A percentile compares a stretch with the other conserved stretches of the same genome.
These are phyloP conservation scores for Incumbomyces delicatus DNA, from an alignment of 2,329 filamentous ascomycete species.

Conservation along the genomic window DNA sequence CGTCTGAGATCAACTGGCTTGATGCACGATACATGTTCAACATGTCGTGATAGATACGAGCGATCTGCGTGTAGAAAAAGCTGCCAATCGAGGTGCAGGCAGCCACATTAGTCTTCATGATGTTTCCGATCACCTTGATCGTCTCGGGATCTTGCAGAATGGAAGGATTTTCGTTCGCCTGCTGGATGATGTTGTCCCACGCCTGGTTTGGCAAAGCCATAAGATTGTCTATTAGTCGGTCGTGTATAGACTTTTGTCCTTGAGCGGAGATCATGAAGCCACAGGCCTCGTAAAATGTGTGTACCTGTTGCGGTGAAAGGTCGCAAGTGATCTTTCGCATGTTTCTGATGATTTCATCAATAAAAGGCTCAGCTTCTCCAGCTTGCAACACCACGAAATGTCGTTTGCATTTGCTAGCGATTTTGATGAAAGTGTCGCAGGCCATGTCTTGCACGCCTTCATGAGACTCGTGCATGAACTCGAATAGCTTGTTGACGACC, in stretches of 20 bases:
- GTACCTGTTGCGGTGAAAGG: constrained; percentile 89
- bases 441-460: constrained; percentile 99
- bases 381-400: constrained; percentile 96
- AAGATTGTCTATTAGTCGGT: constrained; percentile 78
- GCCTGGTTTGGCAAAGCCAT: constrained; percentile 91
- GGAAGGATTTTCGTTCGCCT: constrained; percentile 72
- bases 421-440: constrained; percentile 99
- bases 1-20: constrained; percentile 91
- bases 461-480: constrained; percentile 99
- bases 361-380: constrained; percentile 89
- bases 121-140: constrained; percentile 97
- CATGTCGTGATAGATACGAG: constrained; percentile 96
- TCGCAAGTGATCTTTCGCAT: constrained; percentile 95
- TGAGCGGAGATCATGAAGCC: constrained; percentile 99
- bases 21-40: constrained; percentile 97
- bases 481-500: constrained; percentile 97
- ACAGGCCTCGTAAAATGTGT: constrained; percentile 98
- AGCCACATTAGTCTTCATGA: constrained; percentile 99
- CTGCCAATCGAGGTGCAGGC: constrained; percentile 91
- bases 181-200: constrained; percentile 89
- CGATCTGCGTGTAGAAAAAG: constrained; percentile 97
- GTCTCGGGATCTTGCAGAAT: constrained; percentile 87
- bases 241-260: constrained; percentile 87
- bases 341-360: constrained; percentile 94
- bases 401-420: constrained; percentile 92